Evolutionary conservation across 352 stramenopile species (phyloP), one percentile per base, ranked within the genome.

Genomic region (Pseudoperonospora humuli): DNA sequence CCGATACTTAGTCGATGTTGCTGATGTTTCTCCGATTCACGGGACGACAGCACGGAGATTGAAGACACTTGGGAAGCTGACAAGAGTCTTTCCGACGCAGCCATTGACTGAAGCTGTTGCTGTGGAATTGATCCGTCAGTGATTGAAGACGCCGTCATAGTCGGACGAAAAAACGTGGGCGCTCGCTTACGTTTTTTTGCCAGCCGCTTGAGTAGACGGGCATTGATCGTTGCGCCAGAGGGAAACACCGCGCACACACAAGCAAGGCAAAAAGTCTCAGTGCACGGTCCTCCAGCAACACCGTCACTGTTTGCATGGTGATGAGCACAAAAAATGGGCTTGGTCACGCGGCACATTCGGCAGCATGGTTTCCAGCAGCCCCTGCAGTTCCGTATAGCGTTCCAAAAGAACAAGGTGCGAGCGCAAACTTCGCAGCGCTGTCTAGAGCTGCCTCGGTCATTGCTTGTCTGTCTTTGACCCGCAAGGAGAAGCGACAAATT

Each of bases 301-400:
- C 43, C 53, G 10, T 61, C 33, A 17, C 40, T 38, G 28, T 49
- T 60, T 6, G 25, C 41, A 51, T 86, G 74, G 19, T 65, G 72
- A 20, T 89, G 68, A 5, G 71, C 75, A 27, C 77, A 89, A 51
- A 86, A 89, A 41, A 89, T 86, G 0, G 77, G 77, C 39, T 79
- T 73, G 10, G 59, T 79, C 17, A 86, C 70, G 28, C 70, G 70
- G 53, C 77, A 89, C 0, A 58, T 64, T 15, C 77, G 65, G 39
- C 77, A 89, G 13, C 66, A 81, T 9, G 70, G 65, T 27, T 68
- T 69, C 70, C 70, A 86, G 63, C 77, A 89, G 36, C 67, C 67
- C 1, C 77, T 61, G 32, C 77, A 89, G 31, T 60, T 70, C 19
- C 67, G 65, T 10, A 72, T 70, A 0, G 54, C 44, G 35, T 80